These are phyloP conservation scores for Heteromeles arbutifolia DNA, from an alignment of 306 rosid species.

Conservation along the genomic window DNA sequence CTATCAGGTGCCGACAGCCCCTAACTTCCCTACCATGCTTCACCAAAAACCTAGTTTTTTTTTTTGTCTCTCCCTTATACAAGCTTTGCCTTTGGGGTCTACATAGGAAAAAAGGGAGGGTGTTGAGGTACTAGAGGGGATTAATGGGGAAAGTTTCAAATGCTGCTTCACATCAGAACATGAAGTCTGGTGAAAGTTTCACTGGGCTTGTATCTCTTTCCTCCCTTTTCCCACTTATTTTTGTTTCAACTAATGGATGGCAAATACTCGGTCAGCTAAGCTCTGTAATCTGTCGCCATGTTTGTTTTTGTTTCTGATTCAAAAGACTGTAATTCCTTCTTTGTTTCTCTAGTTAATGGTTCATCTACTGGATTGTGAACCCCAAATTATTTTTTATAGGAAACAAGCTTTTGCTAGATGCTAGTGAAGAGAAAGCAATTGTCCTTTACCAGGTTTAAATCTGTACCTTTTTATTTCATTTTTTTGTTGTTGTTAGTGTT, in stretches of 20 bases:
- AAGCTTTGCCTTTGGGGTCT: neutral
- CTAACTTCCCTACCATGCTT: neutral
- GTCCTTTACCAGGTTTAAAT: conserved; percentile 73
- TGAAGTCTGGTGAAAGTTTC: neutral
- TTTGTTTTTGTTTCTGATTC: neutral
- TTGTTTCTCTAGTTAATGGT: neutral
- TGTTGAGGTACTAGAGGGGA: neutral
- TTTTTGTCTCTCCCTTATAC: neutral
- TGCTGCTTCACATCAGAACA: neutral
- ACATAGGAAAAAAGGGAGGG: neutral
- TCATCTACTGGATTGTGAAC: conserved; percentile 18
- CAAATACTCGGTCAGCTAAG: neutral
- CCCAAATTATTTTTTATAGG: conserved; percentile 37
- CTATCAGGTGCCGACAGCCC: neutral
- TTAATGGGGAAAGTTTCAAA: neutral
- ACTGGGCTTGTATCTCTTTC: neutral
- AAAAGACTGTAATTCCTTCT: neutral
- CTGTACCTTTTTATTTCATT: conserved; percentile 4
- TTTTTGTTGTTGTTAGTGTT: neutral
- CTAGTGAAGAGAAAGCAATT: conserved; percentile 81
- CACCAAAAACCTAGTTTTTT: neutral
- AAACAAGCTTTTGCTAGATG: conserved; percentile 46
- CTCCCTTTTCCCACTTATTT: neutral
- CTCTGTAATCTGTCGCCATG: neutral
- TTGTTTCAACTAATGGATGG: neutral